phyloP scores from a whole-genome alignment of 306 rosid genomes.

The Quercus berberidifolia region DNA sequence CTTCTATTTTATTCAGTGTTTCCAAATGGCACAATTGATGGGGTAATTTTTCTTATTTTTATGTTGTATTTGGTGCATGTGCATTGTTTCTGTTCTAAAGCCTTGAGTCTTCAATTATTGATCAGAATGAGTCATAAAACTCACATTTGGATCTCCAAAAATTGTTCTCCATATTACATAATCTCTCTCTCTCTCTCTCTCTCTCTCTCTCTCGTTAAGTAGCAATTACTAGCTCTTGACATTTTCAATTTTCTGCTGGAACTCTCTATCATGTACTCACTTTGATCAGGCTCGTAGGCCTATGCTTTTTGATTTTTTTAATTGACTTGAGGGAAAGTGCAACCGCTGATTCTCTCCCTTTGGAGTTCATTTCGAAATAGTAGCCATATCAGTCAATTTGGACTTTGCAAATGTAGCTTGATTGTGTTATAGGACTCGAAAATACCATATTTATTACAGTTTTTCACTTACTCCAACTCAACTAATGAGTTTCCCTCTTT shows the following conservation, averaged over 20 bases:
- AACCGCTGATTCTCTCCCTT: too few species aligned
- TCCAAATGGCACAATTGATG: conserved; percentile 56
- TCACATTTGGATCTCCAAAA: background rate
- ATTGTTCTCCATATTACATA: background rate
- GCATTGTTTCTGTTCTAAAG: background rate
- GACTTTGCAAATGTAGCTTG: too few species aligned
- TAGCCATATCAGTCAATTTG: too few species aligned
- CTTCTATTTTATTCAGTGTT: conserved; percentile 57
- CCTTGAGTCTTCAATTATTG: background rate
- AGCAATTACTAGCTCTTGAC: background rate
- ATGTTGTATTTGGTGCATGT: background rate
- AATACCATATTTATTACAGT: too few species aligned
- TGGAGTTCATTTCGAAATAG: too few species aligned
- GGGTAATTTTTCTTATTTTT: conserved; percentile 25
- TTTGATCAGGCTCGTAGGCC: background rate
- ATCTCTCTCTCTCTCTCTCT: background rate
- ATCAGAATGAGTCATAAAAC: background rate
- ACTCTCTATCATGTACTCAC: background rate
- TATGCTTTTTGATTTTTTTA: background rate
- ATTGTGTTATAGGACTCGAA: too few species aligned
- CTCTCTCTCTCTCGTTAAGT: background rate
- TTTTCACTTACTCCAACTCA: too few species aligned
- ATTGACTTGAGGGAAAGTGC: background rate
- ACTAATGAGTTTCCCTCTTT: too few species aligned
- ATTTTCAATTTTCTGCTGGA: background rate